A percentile compares a stretch with the other conserved stretches of the same genome.
These are phyloP conservation scores for Torulaspora pretoriensis DNA, from an alignment of 1,139 yeast species.

Conservation along the genomic window DNA sequence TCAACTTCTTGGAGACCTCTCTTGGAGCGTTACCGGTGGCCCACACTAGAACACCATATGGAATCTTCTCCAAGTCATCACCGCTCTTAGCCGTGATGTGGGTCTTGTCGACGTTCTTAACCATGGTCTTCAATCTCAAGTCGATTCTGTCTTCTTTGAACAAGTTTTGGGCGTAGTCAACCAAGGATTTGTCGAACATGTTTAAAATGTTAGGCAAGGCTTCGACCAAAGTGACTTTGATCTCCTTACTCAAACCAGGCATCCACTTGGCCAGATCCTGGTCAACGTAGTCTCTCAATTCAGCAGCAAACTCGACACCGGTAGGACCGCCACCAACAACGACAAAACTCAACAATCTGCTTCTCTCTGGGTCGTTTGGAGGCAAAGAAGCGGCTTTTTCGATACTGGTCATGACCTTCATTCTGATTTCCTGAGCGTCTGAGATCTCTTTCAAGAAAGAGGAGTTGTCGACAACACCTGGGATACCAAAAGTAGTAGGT, in stretches of 20 bases:
- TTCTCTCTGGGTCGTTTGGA: conserved; percentile 69
- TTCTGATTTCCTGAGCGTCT: conserved; percentile 75
- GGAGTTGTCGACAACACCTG: conserved; percentile 87
- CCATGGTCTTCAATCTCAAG: conserved; percentile 79
- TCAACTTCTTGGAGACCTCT: conserved; percentile 63
- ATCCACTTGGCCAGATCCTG: conserved; percentile 87
- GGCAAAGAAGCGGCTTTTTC: conserved; percentile 80
- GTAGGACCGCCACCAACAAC: conserved; percentile 98
- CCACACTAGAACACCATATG: conserved; percentile 93
- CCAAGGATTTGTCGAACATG: conserved; percentile 78
- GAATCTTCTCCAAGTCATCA: conserved; percentile 60
- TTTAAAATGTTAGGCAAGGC: conserved; percentile 88
- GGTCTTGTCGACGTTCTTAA: conserved; percentile 72
- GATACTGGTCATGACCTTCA: conserved; percentile 70
- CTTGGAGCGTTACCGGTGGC: conserved; percentile 96
- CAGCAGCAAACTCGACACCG: conserved; percentile 96
- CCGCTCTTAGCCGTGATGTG: conserved; percentile 63
- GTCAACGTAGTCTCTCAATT: conserved; percentile 87
- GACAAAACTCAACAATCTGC: conserved; percentile 73
- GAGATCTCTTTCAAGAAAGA: conserved; percentile 81
- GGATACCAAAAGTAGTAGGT: conserved; percentile 88
- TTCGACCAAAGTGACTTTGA: conserved; percentile 80
- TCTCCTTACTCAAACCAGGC: conserved; percentile 78
- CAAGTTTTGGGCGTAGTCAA: conserved; percentile 78
- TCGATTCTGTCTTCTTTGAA: conserved; percentile 76